phyloP scores from a whole-genome alignment of 768 basidiomycete genomes.

The Lenzites betulinus region DNA sequence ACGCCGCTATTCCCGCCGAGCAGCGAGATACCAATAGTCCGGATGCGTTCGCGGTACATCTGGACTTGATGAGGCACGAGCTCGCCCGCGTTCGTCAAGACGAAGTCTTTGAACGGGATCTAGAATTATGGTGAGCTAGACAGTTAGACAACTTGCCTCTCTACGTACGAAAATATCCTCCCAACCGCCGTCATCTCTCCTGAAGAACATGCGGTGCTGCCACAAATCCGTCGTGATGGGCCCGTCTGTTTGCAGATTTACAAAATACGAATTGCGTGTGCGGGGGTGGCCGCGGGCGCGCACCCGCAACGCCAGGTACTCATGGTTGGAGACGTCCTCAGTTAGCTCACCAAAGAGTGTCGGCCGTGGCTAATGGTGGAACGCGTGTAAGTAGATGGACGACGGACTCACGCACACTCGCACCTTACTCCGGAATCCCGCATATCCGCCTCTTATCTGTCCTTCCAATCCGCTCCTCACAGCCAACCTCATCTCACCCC shows the following conservation, averaged over 20 bases:
- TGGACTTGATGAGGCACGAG: conserved; percentile 66
- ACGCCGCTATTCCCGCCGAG: conserved; percentile 81
- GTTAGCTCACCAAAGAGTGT: conserved; percentile 84
- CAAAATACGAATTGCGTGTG: conserved; percentile 84
- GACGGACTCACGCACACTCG: conserved; percentile 18
- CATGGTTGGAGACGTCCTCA: conserved; percentile 82
- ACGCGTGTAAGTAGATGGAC: not conserved
- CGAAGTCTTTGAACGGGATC: conserved; percentile 81
- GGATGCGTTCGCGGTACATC: conserved; percentile 75
- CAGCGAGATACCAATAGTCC: conserved; percentile 84
- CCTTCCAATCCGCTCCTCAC: conserved; percentile 69
- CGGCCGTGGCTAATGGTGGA: conserved; percentile 55
- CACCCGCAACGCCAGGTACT: conserved; percentile 79
- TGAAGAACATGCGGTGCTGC: conserved; percentile 90
- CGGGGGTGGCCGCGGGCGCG: conserved; percentile 75
- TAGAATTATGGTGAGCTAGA: conserved; percentile 34
- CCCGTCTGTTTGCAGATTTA: conserved; percentile 91
- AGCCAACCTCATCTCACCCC: conserved; percentile 73
- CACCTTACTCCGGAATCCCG: conserved; percentile 87
- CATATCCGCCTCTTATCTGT: conserved; percentile 82
- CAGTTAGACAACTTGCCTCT: not conserved
- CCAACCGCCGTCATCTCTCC: conserved; percentile 66
- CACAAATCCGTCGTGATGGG: conserved; percentile 83
- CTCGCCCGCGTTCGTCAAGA: conserved; percentile 74
- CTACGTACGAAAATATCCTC: conserved; percentile 75